Base-by-base conservation (phyloP, 345 rosid genomes). In the Gossypium raimondii region DNA sequence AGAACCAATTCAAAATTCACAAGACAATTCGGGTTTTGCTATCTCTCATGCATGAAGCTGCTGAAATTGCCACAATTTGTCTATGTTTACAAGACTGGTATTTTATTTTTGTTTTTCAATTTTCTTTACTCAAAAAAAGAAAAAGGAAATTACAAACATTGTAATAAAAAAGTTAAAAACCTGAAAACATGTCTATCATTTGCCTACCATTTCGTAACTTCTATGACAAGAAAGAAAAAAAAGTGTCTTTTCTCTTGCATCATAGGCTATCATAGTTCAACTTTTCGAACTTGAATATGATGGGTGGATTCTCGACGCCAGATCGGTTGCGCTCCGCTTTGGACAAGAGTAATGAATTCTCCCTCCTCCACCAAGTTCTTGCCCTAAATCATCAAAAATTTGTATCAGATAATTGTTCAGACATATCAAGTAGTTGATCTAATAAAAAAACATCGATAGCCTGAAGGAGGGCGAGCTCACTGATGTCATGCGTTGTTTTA, bases 251-350 rank as follows among this genome's bases (percentile, higher is more conserved):
- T 29, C 34, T 34, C 65, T 59, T 25, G 17, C 18, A 66, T 10
- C 43, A 20, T 53, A 70, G 81, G 77, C 41, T 34, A 82, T 88
- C 88, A 89, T 78, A 78, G 80, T 80, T 86, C 74, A 71, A 95
- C 86, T 89, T 87, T 81, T 64, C 97, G 96, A 61, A 95, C 96
- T 92, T 89, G 99, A 72, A 95, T 92, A 83, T 92, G 92, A 79
- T 92, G 98, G 76, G 96, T 89, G 75, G 98, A 91, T 82, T 95
- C 96, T 75, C 53, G 82, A 70, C 98, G 97, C 98, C 99, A 95
- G 72, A 92, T 92, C 16, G 99, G 96, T 64, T 91, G 99, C 0
- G 98, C 89, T 11, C 99, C 99, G 45, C 98, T 95, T 78, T 92
- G 98, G 58, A 95, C 99, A 66, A 95, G 93, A 24, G 96, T 95